phyloP scores from a whole-genome alignment of 176 grass and related monocot species.

The Phragmites australis region DNA sequence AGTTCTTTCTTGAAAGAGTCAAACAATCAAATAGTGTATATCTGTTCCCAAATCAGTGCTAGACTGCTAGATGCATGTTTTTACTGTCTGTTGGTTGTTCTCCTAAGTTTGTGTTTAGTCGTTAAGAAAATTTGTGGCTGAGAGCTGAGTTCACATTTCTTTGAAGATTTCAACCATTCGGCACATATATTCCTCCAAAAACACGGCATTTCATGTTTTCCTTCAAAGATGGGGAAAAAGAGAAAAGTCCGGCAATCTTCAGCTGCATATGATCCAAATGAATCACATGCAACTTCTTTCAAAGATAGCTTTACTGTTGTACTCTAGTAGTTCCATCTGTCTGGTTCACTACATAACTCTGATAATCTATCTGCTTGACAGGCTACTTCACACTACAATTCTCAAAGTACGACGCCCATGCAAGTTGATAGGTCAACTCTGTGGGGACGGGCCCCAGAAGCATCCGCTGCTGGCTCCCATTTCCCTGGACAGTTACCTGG shows the following conservation, averaged over 20 bases:
- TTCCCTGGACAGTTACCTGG: conserved; percentile 62
- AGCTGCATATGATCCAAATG: neutral
- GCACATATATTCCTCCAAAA: neutral
- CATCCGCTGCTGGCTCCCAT: conserved; percentile 39
- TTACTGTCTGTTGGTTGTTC: neutral
- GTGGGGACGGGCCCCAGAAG: conserved; percentile 65
- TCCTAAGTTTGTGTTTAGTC: conserved; percentile 1
- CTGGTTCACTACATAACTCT: conserved; percentile 19
- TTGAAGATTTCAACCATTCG: neutral
- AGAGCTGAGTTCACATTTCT: neutral
- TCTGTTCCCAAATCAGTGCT: neutral
- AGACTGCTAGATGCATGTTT: neutral
- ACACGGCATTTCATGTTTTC: neutral
- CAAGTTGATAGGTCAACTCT: conserved; percentile 65
- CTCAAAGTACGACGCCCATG: conserved; percentile 51
- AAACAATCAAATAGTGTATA: neutral
- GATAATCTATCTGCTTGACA: conserved; percentile 38
- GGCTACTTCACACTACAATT: conserved; percentile 68
- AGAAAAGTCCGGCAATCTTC: neutral
- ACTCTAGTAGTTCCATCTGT: neutral
- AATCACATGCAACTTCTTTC: neutral
- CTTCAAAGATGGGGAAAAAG: neutral
- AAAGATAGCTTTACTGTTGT: conserved; percentile 10
- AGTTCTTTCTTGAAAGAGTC: neutral
- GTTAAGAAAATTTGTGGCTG: neutral